Percentiles rank a stretch among this genome's conserved stretches.
phyloP scores from a whole-genome alignment of 179 eudicot species.

The Pouteria campechiana region DNA sequence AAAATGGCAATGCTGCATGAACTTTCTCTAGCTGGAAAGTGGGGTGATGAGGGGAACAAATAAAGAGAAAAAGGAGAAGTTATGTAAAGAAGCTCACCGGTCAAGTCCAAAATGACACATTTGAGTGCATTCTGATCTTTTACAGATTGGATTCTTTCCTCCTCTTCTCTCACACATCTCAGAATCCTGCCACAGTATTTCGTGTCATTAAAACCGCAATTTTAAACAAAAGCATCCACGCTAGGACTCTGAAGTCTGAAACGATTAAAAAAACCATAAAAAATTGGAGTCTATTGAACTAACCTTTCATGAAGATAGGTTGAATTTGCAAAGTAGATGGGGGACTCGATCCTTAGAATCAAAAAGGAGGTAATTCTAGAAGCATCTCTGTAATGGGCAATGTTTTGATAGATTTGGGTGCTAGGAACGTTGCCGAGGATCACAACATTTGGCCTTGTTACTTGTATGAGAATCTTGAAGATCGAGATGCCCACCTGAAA shows the following conservation, averaged over 20 bases:
- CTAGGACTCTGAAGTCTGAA: not conserved
- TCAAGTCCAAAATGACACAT: conserved; percentile 80
- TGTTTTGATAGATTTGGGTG: conserved; percentile 60
- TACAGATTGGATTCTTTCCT: conserved; percentile 45
- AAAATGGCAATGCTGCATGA: too few relatives aligned
- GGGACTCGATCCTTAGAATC: conserved; percentile 42
- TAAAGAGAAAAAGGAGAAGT: not conserved
- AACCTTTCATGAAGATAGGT: conserved; percentile 79
- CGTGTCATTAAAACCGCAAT: not conserved
- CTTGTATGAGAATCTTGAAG: conserved; percentile 86
- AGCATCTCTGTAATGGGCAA: conserved; percentile 48
- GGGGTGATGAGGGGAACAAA: not conserved
- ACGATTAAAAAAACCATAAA: not conserved
- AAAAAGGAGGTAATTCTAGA: conserved; percentile 32
- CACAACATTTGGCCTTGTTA: conserved; percentile 81
- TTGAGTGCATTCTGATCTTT: conserved; percentile 35
- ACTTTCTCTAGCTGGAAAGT: too few relatives aligned
- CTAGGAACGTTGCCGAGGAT: conserved; percentile 74
- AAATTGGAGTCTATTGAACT: not conserved
- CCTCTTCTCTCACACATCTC: conserved; percentile 91
- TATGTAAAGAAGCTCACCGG: conserved; percentile 33
- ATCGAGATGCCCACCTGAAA: conserved; percentile 95
- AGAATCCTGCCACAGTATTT: conserved; percentile 32
- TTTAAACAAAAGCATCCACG: not conserved
- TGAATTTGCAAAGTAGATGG: conserved; percentile 47